These are phyloP conservation scores for Gossypium gossypioides DNA, from an alignment of 441 rosid species.

Conservation along the genomic window DNA sequence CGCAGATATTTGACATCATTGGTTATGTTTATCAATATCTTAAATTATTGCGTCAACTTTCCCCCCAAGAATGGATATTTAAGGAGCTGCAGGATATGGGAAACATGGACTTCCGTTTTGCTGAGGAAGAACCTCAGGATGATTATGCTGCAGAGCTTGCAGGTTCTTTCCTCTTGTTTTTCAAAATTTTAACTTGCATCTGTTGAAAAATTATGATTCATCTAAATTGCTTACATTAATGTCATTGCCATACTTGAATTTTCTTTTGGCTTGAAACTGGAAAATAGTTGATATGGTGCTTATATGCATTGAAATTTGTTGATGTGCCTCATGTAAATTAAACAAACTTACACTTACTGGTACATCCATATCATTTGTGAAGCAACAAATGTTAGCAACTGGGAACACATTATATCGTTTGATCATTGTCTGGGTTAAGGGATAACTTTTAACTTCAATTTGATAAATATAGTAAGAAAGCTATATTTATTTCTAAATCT, in stretches of 20 bases:
- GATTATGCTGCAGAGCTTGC: conserved; percentile 95
- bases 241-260: not conserved
- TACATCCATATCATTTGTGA: not conserved
- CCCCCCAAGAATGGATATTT: conserved; percentile 97
- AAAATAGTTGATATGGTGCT: not conserved
- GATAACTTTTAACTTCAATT: not conserved
- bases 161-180: conserved; percentile 34
- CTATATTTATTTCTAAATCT: not conserved
- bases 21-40: conserved; percentile 82
- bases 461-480: not conserved
- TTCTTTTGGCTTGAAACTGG: not conserved
- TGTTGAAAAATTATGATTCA: not conserved
- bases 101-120: conserved; percentile 84
- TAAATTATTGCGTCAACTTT: conserved; percentile 48
- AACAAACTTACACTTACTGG: not conserved
- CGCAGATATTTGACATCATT: conserved; percentile 72
- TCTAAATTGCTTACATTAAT: not conserved
- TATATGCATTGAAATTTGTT: not conserved
- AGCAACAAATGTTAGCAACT: not conserved
- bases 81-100: conserved; percentile 94
- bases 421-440: not conserved
- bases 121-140: conserved; percentile 94
- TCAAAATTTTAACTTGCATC: conserved; percentile 10
- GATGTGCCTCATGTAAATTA: not conserved
- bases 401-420: not conserved